A percentile compares a stretch with the other conserved stretches of the same genome.
Conservation (phyloP, 768 basidiomycete genomes). For the Lentinula aciculospora region DNA sequence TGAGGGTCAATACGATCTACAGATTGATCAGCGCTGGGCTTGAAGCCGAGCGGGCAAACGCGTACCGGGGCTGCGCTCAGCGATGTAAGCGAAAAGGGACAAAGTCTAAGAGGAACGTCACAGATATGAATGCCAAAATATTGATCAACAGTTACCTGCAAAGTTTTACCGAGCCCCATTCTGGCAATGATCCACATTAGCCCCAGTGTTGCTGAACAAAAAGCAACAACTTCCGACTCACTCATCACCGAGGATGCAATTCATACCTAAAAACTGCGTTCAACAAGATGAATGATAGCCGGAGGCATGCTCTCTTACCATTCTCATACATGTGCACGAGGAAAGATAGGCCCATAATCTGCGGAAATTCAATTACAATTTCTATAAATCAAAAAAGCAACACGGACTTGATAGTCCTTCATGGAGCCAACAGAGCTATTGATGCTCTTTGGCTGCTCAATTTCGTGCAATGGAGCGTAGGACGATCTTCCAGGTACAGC, state of each 20-base stretch:
- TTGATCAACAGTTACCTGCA: no score
- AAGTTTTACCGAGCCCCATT: conserved; percentile 64
- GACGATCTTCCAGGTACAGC: conserved; percentile 17
- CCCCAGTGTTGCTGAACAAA: background rate
- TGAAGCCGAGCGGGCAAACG: background rate
- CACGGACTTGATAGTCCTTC: conserved; percentile 65
- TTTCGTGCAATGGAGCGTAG: conserved; percentile 29
- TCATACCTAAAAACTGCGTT: conserved; percentile 39
- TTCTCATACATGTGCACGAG: conserved; percentile 65
- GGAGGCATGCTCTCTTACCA: conserved; percentile 26
- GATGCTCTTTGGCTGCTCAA: conserved; percentile 47
- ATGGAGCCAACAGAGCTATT: conserved; percentile 42
- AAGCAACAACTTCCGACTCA: conserved; percentile 21
- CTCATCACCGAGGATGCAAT: conserved; percentile 71
- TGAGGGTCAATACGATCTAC: conserved; percentile 50
- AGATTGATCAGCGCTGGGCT: background rate
- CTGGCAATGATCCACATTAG: conserved; percentile 18
- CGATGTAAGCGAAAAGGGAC: conserved; percentile 63
- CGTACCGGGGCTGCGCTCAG: conserved; percentile 35
- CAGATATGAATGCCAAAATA: no score
- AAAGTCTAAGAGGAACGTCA: conserved; percentile 46
- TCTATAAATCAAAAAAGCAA: background rate
- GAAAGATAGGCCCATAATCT: conserved; percentile 59
- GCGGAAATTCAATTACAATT: conserved; percentile 11
- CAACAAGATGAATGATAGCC: background rate